phyloP scores from a whole-genome alignment of 1,284 basidiomycete genomes.

The Bjerkandera adusta region DNA sequence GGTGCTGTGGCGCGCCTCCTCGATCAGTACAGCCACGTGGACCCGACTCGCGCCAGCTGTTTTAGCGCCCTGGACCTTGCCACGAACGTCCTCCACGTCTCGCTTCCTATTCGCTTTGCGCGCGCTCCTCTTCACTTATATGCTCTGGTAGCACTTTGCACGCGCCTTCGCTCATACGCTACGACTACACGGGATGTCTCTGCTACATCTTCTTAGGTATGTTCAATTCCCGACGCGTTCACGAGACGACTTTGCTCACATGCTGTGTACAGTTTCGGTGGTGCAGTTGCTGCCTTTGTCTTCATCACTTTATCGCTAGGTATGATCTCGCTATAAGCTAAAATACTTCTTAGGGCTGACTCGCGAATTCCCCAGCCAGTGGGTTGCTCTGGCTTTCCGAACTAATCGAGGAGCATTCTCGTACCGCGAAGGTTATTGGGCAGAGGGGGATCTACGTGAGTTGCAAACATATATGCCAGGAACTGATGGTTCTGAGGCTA shows the following conservation, averaged over 20 bases:
- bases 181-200: slow-evolving; percentile 18
- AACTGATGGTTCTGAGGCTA: slow-evolving; percentile 4
- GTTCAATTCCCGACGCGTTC: background rate
- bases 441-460: slow-evolving; percentile 84
- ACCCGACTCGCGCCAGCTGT: background rate
- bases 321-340: slow-evolving; percentile 5
- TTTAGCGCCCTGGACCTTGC: too few species aligned
- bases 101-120: background rate
- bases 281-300: slow-evolving; percentile 33
- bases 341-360: background rate
- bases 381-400: slow-evolving; percentile 92
- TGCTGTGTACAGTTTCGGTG: slow-evolving; percentile 28
- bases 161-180: background rate
- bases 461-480: slow-evolving; percentile 16
- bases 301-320: slow-evolving; percentile 37
- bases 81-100: slow-evolving; percentile 5
- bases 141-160: slow-evolving; percentile 17
- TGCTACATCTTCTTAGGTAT: slow-evolving; percentile 25
- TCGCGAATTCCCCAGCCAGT: slow-evolving; percentile 70
- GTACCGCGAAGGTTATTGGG: slow-evolving; percentile 75
- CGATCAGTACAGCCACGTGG: background rate
- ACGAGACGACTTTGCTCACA: background rate
- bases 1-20: background rate
- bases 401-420: slow-evolving; percentile 90
- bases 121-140: slow-evolving; percentile 3